These are phyloP conservation scores for Ustilago hordei DNA, from an alignment of 1,284 basidiomycete genomes.

Conservation along the genomic window DNA sequence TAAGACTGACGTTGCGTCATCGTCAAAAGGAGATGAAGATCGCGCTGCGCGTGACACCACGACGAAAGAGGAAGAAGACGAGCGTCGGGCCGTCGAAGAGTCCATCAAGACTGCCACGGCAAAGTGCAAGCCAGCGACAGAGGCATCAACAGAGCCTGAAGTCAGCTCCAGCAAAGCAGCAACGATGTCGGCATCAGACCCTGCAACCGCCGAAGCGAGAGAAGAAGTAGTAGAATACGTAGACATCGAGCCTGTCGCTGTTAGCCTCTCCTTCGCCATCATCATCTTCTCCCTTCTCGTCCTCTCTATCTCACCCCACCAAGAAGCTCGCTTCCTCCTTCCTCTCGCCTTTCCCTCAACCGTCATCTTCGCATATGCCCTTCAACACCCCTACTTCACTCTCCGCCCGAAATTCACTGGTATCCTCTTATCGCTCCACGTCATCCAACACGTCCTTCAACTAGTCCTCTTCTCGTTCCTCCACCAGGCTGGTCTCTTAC, in stretches of 20 bases:
- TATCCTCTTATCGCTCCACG: slow-evolving; percentile 14
- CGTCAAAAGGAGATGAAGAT: background rate
- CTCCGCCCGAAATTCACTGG: slow-evolving; percentile 23
- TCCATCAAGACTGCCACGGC: background rate
- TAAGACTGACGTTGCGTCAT: background rate
- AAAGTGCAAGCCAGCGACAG: background rate
- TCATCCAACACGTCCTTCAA: slow-evolving; percentile 41
- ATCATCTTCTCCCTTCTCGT: slow-evolving; percentile 41
- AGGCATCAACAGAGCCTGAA: background rate
- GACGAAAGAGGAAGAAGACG: background rate
- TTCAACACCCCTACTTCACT: slow-evolving; percentile 22
- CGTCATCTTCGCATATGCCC: slow-evolving; percentile 36
- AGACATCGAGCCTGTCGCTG: slow-evolving; percentile 17
- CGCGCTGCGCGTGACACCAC: background rate
- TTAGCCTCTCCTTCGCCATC: slow-evolving; percentile 14
- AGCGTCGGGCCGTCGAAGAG: slow-evolving; percentile 8
- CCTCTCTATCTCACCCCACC: slow-evolving; percentile 69
- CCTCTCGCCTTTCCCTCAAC: slow-evolving; percentile 63
- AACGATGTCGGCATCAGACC: background rate
- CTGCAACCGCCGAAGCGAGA: background rate
- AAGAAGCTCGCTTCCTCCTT: slow-evolving; percentile 70
- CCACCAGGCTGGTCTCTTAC: slow-evolving; percentile 52
- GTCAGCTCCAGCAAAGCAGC: background rate
- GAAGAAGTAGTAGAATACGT: slow-evolving; percentile 6
- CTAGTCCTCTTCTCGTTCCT: slow-evolving; percentile 43